A percentile compares a stretch with the other conserved stretches of the same genome.
Conservation (phyloP, 805 yeast species). For the Komagataella pseudopastoris region DNA sequence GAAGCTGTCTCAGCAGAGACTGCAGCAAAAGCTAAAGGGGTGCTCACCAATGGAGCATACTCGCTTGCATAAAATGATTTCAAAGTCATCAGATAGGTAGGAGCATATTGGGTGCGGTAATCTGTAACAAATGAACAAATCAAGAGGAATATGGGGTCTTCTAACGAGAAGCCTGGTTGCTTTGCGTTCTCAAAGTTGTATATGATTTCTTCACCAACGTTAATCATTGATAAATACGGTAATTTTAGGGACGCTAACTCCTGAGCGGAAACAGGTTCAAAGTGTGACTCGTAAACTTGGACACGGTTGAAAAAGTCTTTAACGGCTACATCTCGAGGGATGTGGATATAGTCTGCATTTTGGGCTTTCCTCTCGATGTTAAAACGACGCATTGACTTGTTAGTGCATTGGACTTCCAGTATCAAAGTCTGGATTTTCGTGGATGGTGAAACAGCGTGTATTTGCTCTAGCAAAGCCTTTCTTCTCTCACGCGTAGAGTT, state of each 20-base stretch:
- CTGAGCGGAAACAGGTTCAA: conserved; percentile 21
- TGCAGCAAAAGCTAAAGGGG: background rate
- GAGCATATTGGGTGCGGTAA: conserved; percentile 20
- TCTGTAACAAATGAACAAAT: conserved; percentile 17
- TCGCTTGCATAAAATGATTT: conserved; percentile 12
- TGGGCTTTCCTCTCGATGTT: conserved; percentile 54
- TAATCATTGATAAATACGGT: conserved; percentile 16
- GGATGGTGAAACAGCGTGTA: conserved; percentile 39
- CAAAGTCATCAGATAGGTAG: conserved; percentile 16
- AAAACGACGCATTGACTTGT: conserved; percentile 34
- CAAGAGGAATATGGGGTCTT: conserved; percentile 12
- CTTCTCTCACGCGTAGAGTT: conserved; percentile 55
- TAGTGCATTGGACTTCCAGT: conserved; percentile 47
- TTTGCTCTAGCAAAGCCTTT: conserved; percentile 34
- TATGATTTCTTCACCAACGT: conserved; percentile 20
- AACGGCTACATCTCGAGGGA: conserved; percentile 38
- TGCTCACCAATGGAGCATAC: background rate
- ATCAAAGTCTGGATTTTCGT: conserved; percentile 32
- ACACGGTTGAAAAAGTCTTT: conserved; percentile 47
- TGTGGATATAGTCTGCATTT: conserved; percentile 45
- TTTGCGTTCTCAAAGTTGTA: conserved; percentile 18
- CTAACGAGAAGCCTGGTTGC: conserved; percentile 5
- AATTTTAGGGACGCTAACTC: conserved; percentile 16
- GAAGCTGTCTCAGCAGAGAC: background rate
- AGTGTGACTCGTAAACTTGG: conserved; percentile 30